Evolutionary conservation across 495 filamentous ascomycete genomes (phyloP).

Genomic region (Podospora appendiculata): DNA sequence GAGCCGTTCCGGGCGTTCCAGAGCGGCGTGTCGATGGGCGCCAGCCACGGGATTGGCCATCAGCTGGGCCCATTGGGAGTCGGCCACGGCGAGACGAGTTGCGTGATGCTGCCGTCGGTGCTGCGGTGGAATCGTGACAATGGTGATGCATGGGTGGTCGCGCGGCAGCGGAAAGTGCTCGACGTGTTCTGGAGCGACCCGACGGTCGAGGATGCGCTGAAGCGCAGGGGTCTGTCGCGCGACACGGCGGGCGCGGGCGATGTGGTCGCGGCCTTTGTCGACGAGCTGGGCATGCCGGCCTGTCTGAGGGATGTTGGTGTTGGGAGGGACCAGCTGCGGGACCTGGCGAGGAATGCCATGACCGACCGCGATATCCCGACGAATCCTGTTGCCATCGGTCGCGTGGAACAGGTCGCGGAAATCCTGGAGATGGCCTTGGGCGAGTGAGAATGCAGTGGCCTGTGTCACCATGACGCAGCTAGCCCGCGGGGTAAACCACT

Average conservation of each 20-base stretch:
- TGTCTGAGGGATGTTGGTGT: conserved; percentile 23
- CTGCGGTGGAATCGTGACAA: conserved; percentile 46
- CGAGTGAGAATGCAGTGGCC: too few species aligned
- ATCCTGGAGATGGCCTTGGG: conserved; percentile 24
- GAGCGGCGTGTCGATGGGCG: conserved; percentile 29
- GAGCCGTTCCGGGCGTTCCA: conserved; percentile 16
- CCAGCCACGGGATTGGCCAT: conserved; percentile 61
- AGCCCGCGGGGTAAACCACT: too few species aligned
- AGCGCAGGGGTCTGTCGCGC: conserved; percentile 23
- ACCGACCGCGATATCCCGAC: conserved; percentile 24
- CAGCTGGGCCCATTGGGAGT: conserved; percentile 59
- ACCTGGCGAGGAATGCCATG: conserved; percentile 26
- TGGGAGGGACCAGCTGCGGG: conserved; percentile 26
- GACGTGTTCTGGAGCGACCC: conserved; percentile 42
- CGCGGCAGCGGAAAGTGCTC: conserved; percentile 38
- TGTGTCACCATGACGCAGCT: too few species aligned
- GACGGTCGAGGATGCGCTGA: conserved; percentile 35
- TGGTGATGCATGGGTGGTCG: conserved; percentile 32
- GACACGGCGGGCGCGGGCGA: conserved; percentile 25
- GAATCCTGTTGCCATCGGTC: conserved; percentile 27
- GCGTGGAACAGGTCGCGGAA: conserved; percentile 24
- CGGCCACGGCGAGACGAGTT: conserved; percentile 59
- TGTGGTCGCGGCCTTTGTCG: conserved; percentile 22
- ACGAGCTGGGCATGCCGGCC: conserved; percentile 24
- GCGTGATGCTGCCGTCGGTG: conserved; percentile 54